Evolutionary conservation across 2,329 filamentous ascomycete genomes (phyloP).

Genomic region (Fusarium piperis): DNA sequence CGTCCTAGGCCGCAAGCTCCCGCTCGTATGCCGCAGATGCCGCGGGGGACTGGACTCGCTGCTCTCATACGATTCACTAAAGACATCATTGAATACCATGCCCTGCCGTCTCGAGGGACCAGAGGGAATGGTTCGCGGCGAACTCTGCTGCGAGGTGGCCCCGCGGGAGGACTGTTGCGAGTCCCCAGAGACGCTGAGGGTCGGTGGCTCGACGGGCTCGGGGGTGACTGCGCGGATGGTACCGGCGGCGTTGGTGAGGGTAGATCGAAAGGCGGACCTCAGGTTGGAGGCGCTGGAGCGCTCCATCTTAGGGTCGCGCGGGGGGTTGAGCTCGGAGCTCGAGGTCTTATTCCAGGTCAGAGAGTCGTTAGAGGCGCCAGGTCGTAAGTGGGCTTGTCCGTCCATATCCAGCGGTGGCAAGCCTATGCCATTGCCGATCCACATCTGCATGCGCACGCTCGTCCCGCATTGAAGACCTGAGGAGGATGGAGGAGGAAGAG

Average conservation of each 20-base stretch:
- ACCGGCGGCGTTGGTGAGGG: slow-evolving; percentile 45
- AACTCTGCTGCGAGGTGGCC: slow-evolving; percentile 46
- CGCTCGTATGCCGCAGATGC: slow-evolving; percentile 46
- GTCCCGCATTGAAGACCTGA: slow-evolving; percentile 45
- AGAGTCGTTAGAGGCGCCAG: slow-evolving; percentile 48
- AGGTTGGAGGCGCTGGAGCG: slow-evolving; percentile 49
- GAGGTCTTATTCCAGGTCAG: slow-evolving; percentile 43
- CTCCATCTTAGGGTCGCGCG: slow-evolving; percentile 46
- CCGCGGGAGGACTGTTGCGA: slow-evolving; percentile 38
- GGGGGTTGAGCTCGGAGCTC: slow-evolving; percentile 43
- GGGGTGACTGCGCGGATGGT: slow-evolving; percentile 75
- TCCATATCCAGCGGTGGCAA: slow-evolving; percentile 59
- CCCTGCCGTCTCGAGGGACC: slow-evolving; percentile 63
- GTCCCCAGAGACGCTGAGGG: slow-evolving; percentile 36
- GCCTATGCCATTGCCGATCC: slow-evolving; percentile 57
- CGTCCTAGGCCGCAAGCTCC: slow-evolving; percentile 61
- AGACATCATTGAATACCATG: slow-evolving; percentile 68
- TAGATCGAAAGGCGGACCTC: slow-evolving; percentile 47
- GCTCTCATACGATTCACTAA: slow-evolving; percentile 61
- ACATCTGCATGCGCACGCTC: slow-evolving; percentile 49
- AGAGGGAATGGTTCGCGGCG: slow-evolving; percentile 45
- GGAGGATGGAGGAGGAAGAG: neutral
- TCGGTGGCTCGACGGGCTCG: slow-evolving; percentile 57
- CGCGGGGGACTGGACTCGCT: slow-evolving; percentile 52
- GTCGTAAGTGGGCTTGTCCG: slow-evolving; percentile 50